A percentile compares a stretch with the other conserved stretches of the same genome.
phyloP scores from a whole-genome alignment of 1,284 basidiomycete genomes.

The Crucibulum cyathiforme region DNA sequence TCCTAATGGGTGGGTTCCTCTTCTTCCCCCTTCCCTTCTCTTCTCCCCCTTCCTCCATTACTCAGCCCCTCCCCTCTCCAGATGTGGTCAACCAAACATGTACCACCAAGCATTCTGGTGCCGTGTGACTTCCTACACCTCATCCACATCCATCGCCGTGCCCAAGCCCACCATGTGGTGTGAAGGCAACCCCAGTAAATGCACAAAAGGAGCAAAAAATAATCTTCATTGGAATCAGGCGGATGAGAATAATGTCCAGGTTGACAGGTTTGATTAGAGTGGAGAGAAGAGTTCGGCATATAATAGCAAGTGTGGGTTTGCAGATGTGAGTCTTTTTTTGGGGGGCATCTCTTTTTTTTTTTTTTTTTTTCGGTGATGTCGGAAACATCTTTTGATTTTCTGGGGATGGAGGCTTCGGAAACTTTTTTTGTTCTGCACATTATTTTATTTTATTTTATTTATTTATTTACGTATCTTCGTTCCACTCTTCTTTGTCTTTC shows the following conservation, averaged over 20 bases:
- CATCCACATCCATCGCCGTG: slow-evolving; percentile 24
- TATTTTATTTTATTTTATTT: too few species aligned
- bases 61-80: slow-evolving; percentile 1
- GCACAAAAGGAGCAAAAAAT: slow-evolving; percentile 40
- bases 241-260: slow-evolving; percentile 43
- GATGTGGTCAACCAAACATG: slow-evolving; percentile 46
- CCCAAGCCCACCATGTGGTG: slow-evolving; percentile 38
- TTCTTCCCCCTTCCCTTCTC: too few species aligned
- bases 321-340: slow-evolving; percentile 23
- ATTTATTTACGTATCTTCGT: too few species aligned
- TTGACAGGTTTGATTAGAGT: slow-evolving; percentile 32
- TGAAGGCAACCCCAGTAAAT: slow-evolving; percentile 33
- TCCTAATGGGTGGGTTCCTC: slow-evolving; percentile 19
- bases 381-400: too few species aligned
- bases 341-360: too few species aligned
- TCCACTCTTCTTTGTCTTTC: too few species aligned
- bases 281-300: slow-evolving; percentile 41
- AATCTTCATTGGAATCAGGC: slow-evolving; percentile 38
- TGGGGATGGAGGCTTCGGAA: too few species aligned
- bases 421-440: too few species aligned
- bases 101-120: slow-evolving; percentile 45
- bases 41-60: too few species aligned
- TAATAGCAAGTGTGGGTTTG: slow-evolving; percentile 41
- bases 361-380: too few species aligned
- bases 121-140: slow-evolving; percentile 35